These are phyloP conservation scores for Dactylonectria macrodidyma DNA, from an alignment of 2,329 filamentous ascomycete genomes.

Conservation along the genomic window DNA sequence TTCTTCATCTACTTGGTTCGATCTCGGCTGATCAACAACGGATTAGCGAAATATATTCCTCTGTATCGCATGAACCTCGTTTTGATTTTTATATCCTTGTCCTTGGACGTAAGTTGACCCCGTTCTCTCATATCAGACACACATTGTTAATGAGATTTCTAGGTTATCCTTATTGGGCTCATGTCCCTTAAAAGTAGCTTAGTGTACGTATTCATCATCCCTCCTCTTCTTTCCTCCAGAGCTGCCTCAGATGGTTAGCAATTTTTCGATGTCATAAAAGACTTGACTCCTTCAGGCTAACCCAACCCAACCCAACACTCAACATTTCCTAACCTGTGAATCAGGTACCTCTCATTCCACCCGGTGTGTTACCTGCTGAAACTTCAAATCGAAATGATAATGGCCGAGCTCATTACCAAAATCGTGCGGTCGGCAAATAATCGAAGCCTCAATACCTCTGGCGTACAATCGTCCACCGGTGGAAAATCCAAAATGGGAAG, in stretches of 20 bases:
- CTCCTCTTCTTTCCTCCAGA: neutral
- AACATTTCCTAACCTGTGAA: neutral
- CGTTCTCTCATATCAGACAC: fast-evolving
- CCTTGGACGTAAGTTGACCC: constrained; percentile 40
- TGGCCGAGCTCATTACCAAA: constrained; percentile 64
- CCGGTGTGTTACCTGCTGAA: constrained; percentile 64
- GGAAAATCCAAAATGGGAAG: constrained; percentile 6
- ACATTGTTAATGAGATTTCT: neutral
- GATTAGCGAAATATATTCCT: constrained; percentile 63
- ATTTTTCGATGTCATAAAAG: too few species aligned
- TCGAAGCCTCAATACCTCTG: constrained; percentile 29
- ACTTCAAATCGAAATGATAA: constrained; percentile 65
- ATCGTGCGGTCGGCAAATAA: constrained; percentile 35
- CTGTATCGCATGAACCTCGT: constrained; percentile 55
- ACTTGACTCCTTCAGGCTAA: neutral
- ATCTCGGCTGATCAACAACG: constrained; percentile 60
- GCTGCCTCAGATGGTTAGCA: neutral
- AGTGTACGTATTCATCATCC: constrained; percentile 37
- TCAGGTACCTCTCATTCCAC: constrained; percentile 54
- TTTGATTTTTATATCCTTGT: constrained; percentile 46
- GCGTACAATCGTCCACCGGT: constrained; percentile 12
- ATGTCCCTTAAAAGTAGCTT: constrained; percentile 47
- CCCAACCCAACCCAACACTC: fast-evolving
- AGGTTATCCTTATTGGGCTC: constrained; percentile 45
- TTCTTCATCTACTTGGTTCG: constrained; percentile 66